Conservation (phyloP, 202 grass and related monocot genomes). For the Hordeum pubiflorum region DNA sequence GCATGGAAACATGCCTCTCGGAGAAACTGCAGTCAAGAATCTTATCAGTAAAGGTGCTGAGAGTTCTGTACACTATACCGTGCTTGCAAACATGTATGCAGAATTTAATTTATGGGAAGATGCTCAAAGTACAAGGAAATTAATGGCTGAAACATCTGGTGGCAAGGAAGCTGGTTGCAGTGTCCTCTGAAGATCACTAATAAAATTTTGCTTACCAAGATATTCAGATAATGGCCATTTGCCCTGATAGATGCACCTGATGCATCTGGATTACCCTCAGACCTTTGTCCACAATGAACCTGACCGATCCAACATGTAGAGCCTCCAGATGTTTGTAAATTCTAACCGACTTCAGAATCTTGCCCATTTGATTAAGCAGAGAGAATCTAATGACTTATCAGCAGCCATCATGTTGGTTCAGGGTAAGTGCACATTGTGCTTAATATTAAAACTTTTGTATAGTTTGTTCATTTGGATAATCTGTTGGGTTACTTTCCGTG, state of each 20-base stretch:
- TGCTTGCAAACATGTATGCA: conserved; percentile 75
- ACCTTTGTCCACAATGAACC: not conserved
- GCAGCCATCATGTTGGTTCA: conserved; percentile 1
- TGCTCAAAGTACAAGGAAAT: conserved; percentile 47
- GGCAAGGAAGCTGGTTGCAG: conserved; percentile 48
- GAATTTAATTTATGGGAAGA: conserved; percentile 60
- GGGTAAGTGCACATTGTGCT: conserved; percentile 14
- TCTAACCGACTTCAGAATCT: not conserved
- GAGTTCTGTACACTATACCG: conserved; percentile 61
- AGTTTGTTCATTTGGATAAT: not conserved
- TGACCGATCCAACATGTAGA: not conserved
- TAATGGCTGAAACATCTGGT: conserved; percentile 40
- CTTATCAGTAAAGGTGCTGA: conserved; percentile 44
- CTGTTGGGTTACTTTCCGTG: not conserved
- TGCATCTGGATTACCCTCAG: not conserved
- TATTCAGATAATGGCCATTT: not conserved
- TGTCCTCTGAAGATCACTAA: conserved; percentile 32
- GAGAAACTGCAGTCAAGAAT: conserved; percentile 47
- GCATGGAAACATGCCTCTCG: conserved; percentile 47
- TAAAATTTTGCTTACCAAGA: not conserved
- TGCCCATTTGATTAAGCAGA: not conserved
- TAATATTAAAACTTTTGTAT: not conserved
- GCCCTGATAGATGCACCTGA: not conserved
- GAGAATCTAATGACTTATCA: not conserved
- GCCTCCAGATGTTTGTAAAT: not conserved